Evolutionary conservation across 2,329 filamentous ascomycete species (phyloP).

Genomic region (Tolypocladium endophyticum): DNA sequence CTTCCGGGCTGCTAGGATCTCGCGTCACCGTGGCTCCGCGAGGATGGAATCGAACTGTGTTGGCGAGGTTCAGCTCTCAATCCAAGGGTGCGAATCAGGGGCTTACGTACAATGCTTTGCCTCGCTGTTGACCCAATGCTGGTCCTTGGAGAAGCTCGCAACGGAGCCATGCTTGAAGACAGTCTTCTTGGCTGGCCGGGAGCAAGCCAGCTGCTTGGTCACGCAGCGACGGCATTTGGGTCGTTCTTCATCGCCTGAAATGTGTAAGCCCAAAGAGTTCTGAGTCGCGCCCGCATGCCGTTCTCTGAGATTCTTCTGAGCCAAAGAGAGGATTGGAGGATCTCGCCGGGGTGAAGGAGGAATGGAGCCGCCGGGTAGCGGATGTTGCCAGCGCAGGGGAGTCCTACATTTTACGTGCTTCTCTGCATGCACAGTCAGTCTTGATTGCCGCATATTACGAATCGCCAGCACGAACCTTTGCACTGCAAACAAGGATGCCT

Average conservation of each 20-base stretch:
- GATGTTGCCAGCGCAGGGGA: too few species aligned
- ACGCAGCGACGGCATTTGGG: conserved; percentile 24
- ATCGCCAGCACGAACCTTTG: conserved; percentile 14
- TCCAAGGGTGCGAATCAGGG: neutral
- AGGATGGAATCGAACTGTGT: conserved; percentile 10
- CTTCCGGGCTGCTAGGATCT: neutral
- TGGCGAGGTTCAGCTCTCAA: neutral
- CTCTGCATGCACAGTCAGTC: conserved; percentile 12
- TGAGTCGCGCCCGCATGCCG: neutral
- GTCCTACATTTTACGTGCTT: conserved; percentile 25
- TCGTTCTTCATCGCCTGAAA: conserved; percentile 24
- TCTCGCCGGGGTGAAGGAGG: too few species aligned
- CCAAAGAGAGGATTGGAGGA: too few species aligned
- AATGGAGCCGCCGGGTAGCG: too few species aligned
- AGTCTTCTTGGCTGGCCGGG: conserved; percentile 21
- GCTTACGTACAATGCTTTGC: conserved; percentile 20
- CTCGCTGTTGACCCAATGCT: conserved; percentile 25
- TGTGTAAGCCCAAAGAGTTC: neutral
- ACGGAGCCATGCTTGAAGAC: conserved; percentile 25
- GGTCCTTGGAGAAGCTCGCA: conserved; percentile 20
- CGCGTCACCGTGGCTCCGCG: conserved; percentile 5
- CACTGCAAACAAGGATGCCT: conserved; percentile 23
- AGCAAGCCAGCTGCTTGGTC: conserved; percentile 20
- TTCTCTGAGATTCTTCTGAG: neutral
- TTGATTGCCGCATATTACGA: neutral